Percentiles rank a stretch among this genome's conserved stretches.
phyloP scores from a whole-genome alignment of 192 early-diverging fungal genomes.

The Coemansia sp. region DNA sequence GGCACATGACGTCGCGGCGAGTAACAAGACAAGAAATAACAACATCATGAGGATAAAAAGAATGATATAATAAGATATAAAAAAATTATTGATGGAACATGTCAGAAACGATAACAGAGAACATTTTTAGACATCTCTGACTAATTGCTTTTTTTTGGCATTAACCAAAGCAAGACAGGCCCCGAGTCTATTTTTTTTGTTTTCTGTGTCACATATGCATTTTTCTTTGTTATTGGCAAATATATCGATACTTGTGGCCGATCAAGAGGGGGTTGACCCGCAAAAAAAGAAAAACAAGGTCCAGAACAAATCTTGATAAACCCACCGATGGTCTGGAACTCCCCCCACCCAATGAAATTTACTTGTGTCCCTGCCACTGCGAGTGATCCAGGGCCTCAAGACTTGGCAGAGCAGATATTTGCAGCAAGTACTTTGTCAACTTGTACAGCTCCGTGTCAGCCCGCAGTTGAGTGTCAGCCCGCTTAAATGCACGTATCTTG shows the following conservation, averaged over 20 bases:
- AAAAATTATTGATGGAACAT: not conserved
- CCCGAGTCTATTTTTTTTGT: not conserved
- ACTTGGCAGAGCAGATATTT: slow-evolving; percentile 58
- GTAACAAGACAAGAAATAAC: not conserved
- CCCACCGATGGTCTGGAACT: not conserved
- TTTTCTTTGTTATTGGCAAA: too few species aligned
- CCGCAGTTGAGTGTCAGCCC: slow-evolving; percentile 49
- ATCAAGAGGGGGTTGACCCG: not conserved
- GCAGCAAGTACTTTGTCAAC: slow-evolving; percentile 65
- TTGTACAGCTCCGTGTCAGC: slow-evolving; percentile 64
- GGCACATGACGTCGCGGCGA: not conserved
- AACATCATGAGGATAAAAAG: not conserved
- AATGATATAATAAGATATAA: not conserved
- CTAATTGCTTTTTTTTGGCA: not conserved
- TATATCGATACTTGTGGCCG: not conserved
- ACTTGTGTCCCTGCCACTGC: slow-evolving; percentile 50
- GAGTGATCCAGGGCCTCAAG: slow-evolving; percentile 67
- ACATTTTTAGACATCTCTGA: not conserved
- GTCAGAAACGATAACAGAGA: not conserved
- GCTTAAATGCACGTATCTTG: slow-evolving; percentile 70
- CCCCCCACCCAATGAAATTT: not conserved
- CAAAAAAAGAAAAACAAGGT: not conserved
- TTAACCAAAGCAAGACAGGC: not conserved
- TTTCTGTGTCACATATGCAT: too few species aligned
- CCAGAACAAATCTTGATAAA: not conserved